phyloP scores from a whole-genome alignment of 768 basidiomycete species.

The Boletus vinaceobasis region DNA sequence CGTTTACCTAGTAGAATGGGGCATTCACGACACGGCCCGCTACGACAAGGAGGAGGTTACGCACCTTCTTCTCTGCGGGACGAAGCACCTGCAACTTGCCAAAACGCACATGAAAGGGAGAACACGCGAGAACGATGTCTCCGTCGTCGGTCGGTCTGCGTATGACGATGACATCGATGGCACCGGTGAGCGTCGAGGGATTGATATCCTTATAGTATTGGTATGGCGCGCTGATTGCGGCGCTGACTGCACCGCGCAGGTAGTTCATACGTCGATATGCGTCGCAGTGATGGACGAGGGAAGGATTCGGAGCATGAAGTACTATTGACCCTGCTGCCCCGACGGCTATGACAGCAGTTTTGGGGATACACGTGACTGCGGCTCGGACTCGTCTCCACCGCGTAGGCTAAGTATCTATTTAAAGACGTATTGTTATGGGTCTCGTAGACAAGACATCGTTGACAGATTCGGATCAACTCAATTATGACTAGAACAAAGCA shows the following conservation, averaged over 20 bases:
- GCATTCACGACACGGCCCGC: not conserved
- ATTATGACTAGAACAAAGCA: not conserved
- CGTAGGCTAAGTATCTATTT: not conserved
- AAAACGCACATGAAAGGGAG: slow-evolving; percentile 96
- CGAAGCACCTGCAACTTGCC: slow-evolving; percentile 95
- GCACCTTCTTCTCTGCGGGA: slow-evolving; percentile 89
- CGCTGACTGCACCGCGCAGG: slow-evolving; percentile 79
- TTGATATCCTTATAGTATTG: slow-evolving; percentile 94
- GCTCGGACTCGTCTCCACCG: not conserved
- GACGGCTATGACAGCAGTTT: slow-evolving; percentile 16
- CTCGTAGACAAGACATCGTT: not conserved
- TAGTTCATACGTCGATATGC: slow-evolving; percentile 63
- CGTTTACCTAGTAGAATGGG: slow-evolving; percentile 64
- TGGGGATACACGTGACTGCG: slow-evolving; percentile 21
- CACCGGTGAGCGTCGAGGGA: slow-evolving; percentile 94
- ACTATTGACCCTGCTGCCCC: not conserved
- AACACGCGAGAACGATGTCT: slow-evolving; percentile 73
- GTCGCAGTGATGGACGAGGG: not conserved
- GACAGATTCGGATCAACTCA: not conserved
- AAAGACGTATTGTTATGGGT: not conserved
- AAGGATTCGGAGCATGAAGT: not conserved
- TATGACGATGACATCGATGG: slow-evolving; percentile 98
- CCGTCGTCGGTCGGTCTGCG: slow-evolving; percentile 64
- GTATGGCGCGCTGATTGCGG: slow-evolving; percentile 74
- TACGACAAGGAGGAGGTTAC: slow-evolving; percentile 1